Base-by-base conservation (phyloP, 2,329 filamentous ascomycete genomes). In the Beauveria asiatica region DNA sequence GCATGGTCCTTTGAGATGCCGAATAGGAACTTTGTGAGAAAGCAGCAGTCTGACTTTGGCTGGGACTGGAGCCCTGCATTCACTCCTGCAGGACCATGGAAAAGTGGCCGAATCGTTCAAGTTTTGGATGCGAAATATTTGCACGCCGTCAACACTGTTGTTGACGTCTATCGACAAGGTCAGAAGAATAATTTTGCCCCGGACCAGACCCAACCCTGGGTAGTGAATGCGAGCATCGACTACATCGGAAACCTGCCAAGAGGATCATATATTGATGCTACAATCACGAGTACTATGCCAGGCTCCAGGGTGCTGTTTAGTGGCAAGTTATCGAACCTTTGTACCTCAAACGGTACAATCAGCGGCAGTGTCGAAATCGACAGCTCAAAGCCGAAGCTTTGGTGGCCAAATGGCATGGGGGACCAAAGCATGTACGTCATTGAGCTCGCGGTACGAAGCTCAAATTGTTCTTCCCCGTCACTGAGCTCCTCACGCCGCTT, bases 51-150 rank as follows among this genome's bases (percentile, higher is more conserved):
- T 8, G 83, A 86, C 67, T 86, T 86, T 67, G 84, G 84, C 2
- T 87, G 83, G 84, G 83, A 85, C 62, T 84, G 82, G 82, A 81
- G 81, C 10, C 82, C 81, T 10, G 81, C 80, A 0, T 84, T 86
- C 66, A 75, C 78, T n/a, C 82, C 84, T 0, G 80, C 81, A n/a
- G 84, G 84, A 2, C 80, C 83, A 7, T 87, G 83, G 84, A 76
- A 81, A 63, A 79, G 82, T 46, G 83, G 80, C 1, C 83, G 78
- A 67, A 69, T 84, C 1, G 73, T 85, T 13, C 81, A 85, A 63
- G 72, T 84, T 8, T 67, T 69, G 3, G 62, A 70, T 1, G 62
- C 72, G 1, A 71, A 78, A 39, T 66, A 72, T 17, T 64, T 82
- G n/a, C 64, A 69, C 48, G 64, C 67, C 2, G 8, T 58, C 76